These are phyloP conservation scores for Clitopilus passeckerianus DNA, from an alignment of 768 basidiomycete genomes.

Conservation along the genomic window DNA sequence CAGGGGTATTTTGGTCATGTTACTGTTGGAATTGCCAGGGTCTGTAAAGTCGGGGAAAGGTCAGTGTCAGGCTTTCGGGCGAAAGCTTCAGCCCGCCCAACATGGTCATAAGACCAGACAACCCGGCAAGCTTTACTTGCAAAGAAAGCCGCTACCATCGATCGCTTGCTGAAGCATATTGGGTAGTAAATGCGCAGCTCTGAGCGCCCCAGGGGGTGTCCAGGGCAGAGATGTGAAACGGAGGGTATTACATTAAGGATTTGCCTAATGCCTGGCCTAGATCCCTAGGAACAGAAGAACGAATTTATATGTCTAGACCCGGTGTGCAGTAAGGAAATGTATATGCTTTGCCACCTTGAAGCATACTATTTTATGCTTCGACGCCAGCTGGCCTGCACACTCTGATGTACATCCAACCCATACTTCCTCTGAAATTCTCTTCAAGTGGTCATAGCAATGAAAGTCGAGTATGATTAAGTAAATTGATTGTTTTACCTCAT, in stretches of 20 bases:
- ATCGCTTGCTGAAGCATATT: neutral
- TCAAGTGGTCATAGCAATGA: neutral
- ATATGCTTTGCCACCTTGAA: neutral
- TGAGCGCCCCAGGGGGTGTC: neutral
- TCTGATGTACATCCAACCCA: neutral
- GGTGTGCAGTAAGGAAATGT: neutral
- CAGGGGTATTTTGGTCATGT: neutral
- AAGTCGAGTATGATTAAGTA: neutral
- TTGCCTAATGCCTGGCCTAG: neutral
- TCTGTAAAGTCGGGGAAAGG: neutral
- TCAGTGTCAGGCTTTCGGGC: neutral
- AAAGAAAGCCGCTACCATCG: neutral
- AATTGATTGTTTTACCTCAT: neutral
- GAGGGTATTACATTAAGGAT: neutral
- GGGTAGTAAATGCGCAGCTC: neutral
- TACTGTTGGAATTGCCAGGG: neutral
- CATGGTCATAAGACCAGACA: neutral
- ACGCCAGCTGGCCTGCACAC: too few species aligned
- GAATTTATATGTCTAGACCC: neutral
- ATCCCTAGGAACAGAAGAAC: too few species aligned
- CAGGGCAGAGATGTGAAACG: neutral
- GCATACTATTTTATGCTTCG: too few species aligned
- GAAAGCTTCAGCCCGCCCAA: neutral
- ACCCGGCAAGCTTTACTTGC: neutral
- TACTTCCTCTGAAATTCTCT: neutral